These are phyloP conservation scores for Sindora glabra DNA, from an alignment of 306 rosid species.

Conservation along the genomic window DNA sequence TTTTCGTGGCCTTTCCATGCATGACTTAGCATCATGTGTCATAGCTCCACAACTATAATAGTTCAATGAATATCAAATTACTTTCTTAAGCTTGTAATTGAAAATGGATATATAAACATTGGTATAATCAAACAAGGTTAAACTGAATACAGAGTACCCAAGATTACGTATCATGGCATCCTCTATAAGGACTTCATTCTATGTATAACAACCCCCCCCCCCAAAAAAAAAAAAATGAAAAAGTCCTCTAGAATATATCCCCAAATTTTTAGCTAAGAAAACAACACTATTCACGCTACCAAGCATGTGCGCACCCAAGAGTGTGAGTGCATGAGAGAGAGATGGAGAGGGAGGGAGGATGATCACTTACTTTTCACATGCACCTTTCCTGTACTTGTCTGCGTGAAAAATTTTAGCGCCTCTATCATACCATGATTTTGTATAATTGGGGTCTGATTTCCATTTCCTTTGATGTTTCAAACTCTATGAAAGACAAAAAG, in stretches of 20 bases:
- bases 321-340: no score
- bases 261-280: no score
- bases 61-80: neutral
- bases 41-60: slow-evolving; percentile 42
- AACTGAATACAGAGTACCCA: neutral
- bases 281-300: no score
- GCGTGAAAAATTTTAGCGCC: slow-evolving; percentile 51
- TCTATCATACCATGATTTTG: slow-evolving; percentile 27
- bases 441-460: slow-evolving; percentile 43
- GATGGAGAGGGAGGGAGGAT: neutral
- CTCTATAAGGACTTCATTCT: no score
- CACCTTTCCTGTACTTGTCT: slow-evolving; percentile 46
- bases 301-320: no score
- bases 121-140: neutral
- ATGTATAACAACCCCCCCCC: no score
- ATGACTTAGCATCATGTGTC: slow-evolving; percentile 38
- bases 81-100: neutral
- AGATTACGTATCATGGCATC: neutral
- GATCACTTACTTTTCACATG: slow-evolving; percentile 50
- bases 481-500: slow-evolving; percentile 20
- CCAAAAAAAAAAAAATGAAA: no score
- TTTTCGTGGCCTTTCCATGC: slow-evolving; percentile 3
- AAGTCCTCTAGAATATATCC: no score
- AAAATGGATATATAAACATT: neutral
- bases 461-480: slow-evolving; percentile 57